A percentile compares a stretch with the other conserved stretches of the same genome.
Evolutionary conservation across 2,329 filamentous ascomycete genomes (phyloP).

Genomic region (Ascocoryne sarcoides): DNA sequence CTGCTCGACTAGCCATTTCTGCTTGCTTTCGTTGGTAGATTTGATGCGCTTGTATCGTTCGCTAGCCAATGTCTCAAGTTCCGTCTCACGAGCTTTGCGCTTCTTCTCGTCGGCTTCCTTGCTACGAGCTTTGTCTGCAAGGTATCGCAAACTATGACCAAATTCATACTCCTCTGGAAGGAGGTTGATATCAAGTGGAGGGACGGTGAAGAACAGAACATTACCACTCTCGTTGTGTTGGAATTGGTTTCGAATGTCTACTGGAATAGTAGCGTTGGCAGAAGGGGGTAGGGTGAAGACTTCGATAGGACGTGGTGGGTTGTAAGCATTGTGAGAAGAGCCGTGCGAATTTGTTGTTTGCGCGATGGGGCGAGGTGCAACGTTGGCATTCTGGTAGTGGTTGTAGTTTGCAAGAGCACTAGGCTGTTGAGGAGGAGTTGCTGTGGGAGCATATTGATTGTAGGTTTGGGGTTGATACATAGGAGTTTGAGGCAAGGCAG

Average conservation of each 20-base stretch:
- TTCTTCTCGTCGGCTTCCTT: conserved; percentile 29
- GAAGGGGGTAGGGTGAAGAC: conserved; percentile 55
- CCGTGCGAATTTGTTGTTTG: conserved; percentile 13
- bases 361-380: conserved; percentile 12
- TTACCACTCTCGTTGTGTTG: conserved; percentile 56
- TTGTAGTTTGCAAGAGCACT: conserved; percentile 20
- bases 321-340: conserved; percentile 36
- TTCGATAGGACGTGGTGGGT: conserved; percentile 51
- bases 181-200: conserved; percentile 43
- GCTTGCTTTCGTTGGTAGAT: conserved; percentile 9
- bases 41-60: conserved; percentile 19
- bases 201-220: conserved; percentile 59
- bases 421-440: conserved; percentile 20
- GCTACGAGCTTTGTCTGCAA: conserved; percentile 34
- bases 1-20: conserved; percentile 12
- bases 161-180: conserved; percentile 27
- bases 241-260: conserved; percentile 56
- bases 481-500: conserved; percentile 19
- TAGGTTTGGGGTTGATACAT: conserved; percentile 19
- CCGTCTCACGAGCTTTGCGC: conserved; percentile 21
- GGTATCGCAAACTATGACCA: conserved; percentile 40
- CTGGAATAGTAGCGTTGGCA: conserved; percentile 55
- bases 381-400: conserved; percentile 17
- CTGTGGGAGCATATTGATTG: conserved; percentile 12
- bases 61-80: conserved; percentile 24